These are phyloP conservation scores for Pleurostoma richardsiae DNA, from an alignment of 2,329 filamentous ascomycete species.

Conservation along the genomic window DNA sequence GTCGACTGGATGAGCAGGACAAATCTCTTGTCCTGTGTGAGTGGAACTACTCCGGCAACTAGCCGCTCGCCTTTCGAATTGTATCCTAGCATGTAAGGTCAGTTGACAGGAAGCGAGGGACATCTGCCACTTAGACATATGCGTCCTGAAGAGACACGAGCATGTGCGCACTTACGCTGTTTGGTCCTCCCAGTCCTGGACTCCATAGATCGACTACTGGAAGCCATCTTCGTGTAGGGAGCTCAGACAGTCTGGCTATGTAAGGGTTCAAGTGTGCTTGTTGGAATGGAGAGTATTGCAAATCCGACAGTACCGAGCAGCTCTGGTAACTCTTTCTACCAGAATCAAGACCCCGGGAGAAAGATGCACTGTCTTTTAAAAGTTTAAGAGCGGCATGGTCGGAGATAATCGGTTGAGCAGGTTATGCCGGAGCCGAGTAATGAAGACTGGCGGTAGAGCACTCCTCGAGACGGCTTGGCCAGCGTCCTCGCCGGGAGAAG, in stretches of 20 bases:
- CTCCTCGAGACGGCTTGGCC: no score
- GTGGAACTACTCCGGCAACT: slow-evolving; percentile 88
- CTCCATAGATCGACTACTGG: slow-evolving; percentile 55
- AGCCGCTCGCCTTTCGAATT: slow-evolving; percentile 87
- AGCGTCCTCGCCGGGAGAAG: no score
- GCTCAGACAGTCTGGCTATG: no score
- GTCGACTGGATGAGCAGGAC: slow-evolving; percentile 94
- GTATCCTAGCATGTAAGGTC: slow-evolving; percentile 63
- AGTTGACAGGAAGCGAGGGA: slow-evolving; percentile 26
- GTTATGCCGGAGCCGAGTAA: no score
- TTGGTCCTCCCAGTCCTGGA: slow-evolving; percentile 73
- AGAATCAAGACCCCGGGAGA: neutral
- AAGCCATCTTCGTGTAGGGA: neutral
- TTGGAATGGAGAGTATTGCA: no score
- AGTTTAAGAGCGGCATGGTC: slow-evolving; percentile 11
- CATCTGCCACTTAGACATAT: slow-evolving; percentile 3
- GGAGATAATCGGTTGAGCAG: neutral
- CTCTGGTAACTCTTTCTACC: no score
- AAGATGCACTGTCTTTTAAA: slow-evolving; percentile 10
- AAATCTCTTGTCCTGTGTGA: slow-evolving; percentile 78
- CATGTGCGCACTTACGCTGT: slow-evolving; percentile 61
- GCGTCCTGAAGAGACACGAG: slow-evolving; percentile 6
- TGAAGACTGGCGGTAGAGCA: no score
- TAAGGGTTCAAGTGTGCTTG: no score
- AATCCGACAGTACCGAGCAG: no score